Conservation (phyloP, 2,329 filamentous ascomycete genomes). For the Aspergillus luchuensis region DNA sequence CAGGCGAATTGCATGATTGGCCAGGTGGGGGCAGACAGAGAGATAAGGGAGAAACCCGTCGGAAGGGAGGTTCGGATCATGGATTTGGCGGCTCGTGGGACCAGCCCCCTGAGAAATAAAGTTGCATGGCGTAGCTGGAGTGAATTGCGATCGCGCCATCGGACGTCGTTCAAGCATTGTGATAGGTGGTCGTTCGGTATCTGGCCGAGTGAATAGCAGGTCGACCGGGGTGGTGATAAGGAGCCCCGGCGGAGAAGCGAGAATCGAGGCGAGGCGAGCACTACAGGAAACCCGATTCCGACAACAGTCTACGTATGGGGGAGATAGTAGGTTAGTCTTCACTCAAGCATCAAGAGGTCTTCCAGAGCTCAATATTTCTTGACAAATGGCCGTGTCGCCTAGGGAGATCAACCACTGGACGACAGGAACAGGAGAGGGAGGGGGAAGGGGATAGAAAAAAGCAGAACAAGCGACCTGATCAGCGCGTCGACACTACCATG, state of each 20-base stretch:
- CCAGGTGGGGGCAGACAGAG: not conserved
- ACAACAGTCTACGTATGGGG: conserved; percentile 46
- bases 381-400: conserved; percentile 35
- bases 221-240: conserved; percentile 14
- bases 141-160: conserved; percentile 2
- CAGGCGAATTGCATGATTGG: not conserved
- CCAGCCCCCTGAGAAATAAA: not conserved
- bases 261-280: conserved; percentile 13
- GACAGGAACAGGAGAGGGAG: conserved; percentile 5
- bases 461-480: conserved; percentile 21
- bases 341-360: conserved; percentile 22
- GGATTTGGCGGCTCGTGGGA: not conserved
- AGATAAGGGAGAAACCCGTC: not conserved
- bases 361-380: conserved; percentile 16
- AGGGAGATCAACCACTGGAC: conserved; percentile 20
- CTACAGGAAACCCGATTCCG: conserved; percentile 53
- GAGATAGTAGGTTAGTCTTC: conserved; percentile 38
- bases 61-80: not conserved
- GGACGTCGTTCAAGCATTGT: not conserved
- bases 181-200: not conserved
- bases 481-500: conserved; percentile 37
- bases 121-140: conserved; percentile 3
- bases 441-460: conserved; percentile 15
- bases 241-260: conserved; percentile 11
- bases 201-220: conserved; percentile 12